Evolutionary conservation across 768 basidiomycete species (phyloP), one percentile per base, ranked within the genome.

Genomic region (Trametes sanguinea): DNA sequence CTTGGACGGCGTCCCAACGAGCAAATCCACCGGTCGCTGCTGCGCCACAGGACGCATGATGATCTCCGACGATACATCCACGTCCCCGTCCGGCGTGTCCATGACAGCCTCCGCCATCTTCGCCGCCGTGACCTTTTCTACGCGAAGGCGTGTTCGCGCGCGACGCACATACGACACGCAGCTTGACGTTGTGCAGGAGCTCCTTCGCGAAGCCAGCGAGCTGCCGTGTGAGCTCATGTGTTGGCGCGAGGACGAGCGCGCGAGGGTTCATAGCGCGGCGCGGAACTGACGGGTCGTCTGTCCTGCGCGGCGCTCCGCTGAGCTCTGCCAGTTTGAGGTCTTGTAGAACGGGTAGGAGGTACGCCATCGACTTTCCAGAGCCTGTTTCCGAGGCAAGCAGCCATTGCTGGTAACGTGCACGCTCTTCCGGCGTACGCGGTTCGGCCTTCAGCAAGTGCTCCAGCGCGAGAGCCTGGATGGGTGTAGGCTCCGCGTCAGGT

Each of bases 301-400:
- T 59, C 50, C 22, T 50, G 17, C 63, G 63, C 10, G 54, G 52
- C 7, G 46, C 27, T 29, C 46, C 60, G 44, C 64, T 57, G 13
- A 77, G 57, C 70, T 95, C 93, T 2, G 82, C 77, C 51, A 76
- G 71, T 72, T 96, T 96, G 71, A 95, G 77, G 64, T 82, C 76
- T 65, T 95, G 90, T 2, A 96, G 79, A 56, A 95, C 73, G 0
- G 94, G 94, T 5, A 95, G 81, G 45, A 95, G 82, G 73, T 95
- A 96, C 1, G 95, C 94, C 32, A 95, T 83, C 2, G 90, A 94
- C 76, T 96, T 96, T 1, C 94, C 94, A 0, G 92, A 94, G 14
- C 95, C 94, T 0, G 93, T 96, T 74, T 95, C 94, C 0, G 90
- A 88, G 0, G 92, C 94, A 1, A 96, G 80, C 6, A 96, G 81